phyloP scores from a whole-genome alignment of 2,329 filamentous ascomycete species.

The Myriosclerotinia scirpicola region DNA sequence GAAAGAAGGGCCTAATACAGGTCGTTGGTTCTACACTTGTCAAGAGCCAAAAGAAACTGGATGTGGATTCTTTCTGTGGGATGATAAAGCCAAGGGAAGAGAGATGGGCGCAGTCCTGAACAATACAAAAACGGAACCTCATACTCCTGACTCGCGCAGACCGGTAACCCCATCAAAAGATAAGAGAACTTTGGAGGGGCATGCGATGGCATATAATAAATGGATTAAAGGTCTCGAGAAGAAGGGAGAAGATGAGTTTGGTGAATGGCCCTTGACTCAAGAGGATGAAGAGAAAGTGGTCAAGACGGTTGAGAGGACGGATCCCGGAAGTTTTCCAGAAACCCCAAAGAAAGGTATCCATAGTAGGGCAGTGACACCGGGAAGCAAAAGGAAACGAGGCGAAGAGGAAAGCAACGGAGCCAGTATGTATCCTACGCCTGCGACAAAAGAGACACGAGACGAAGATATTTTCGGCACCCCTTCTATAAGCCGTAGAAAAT shows the following conservation, averaged over 20 bases:
- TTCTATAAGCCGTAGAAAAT: constrained; percentile 21
- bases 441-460: constrained; percentile 26
- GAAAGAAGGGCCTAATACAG: constrained; percentile 52
- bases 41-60: constrained; percentile 47
- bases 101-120: constrained; percentile 47
- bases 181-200: constrained; percentile 28
- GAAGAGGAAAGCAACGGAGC: constrained; percentile 20
- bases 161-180: constrained; percentile 27
- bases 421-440: constrained; percentile 35
- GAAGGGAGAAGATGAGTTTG: constrained; percentile 37
- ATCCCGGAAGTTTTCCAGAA: constrained; percentile 28
- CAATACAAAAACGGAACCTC: constrained; percentile 48
- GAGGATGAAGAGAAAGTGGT: constrained; percentile 33
- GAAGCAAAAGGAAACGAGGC: constrained; percentile 37
- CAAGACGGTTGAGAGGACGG: constrained; percentile 22
- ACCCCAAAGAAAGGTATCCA: constrained; percentile 36
- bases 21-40: constrained; percentile 55
- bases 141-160: constrained; percentile 22
- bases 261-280: constrained; percentile 31
- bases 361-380: constrained; percentile 32
- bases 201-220: constrained; percentile 27
- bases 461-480: constrained; percentile 34
- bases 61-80: constrained; percentile 60
- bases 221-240: constrained; percentile 26
- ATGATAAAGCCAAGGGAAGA: constrained; percentile 51